Evolutionary conservation across 305 asterid species (phyloP).

Genomic region (Fraxinus nigra): DNA sequence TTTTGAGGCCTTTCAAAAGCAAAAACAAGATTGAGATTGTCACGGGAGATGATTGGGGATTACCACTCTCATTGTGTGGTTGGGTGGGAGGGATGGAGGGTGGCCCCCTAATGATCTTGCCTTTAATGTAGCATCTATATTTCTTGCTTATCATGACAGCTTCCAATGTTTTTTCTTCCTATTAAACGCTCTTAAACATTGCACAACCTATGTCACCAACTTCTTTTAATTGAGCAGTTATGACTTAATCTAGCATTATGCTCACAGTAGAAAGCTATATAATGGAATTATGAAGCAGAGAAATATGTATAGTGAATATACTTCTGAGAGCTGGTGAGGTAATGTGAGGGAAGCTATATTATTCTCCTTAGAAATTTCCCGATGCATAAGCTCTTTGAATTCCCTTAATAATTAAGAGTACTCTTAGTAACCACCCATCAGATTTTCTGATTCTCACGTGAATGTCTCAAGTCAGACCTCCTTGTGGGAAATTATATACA

Average conservation of each 20-base stretch:
- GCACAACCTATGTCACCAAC: not conserved
- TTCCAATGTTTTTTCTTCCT: not conserved
- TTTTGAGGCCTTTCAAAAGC: slow-evolving; percentile 1
- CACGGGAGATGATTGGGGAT: not conserved
- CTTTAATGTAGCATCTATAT: not conserved
- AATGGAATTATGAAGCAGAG: not conserved
- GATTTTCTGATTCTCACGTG: not conserved
- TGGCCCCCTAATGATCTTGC: not conserved
- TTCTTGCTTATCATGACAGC: not conserved
- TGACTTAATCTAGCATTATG: not conserved
- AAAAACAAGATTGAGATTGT: not conserved
- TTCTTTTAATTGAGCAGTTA: not conserved
- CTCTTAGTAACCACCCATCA: not conserved
- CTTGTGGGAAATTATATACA: not conserved
- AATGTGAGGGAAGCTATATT: not conserved
- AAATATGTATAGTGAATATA: not conserved
- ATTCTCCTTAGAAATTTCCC: not conserved
- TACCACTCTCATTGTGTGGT: not conserved
- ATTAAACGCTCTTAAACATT: not conserved
- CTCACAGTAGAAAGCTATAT: not conserved
- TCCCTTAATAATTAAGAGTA: not conserved
- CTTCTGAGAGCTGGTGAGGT: not conserved
- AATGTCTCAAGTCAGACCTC: not conserved
- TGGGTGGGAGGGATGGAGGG: not conserved
- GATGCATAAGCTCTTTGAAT: not conserved